Evolutionary conservation across 768 basidiomycete species (phyloP).

Genomic region (Tubosaeta sp.): DNA sequence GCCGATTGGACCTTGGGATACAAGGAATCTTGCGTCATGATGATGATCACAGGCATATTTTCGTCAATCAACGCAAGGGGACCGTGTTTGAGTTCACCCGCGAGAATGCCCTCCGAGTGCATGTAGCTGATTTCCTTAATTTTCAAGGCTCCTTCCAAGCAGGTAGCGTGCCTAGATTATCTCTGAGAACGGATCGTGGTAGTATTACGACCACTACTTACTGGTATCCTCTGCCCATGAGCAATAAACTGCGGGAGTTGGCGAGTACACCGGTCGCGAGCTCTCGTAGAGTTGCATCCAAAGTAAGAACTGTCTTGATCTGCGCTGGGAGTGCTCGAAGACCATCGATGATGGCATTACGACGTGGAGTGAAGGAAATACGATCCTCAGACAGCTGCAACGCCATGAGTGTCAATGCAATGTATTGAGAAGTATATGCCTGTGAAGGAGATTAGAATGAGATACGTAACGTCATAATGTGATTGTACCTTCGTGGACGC

Average conservation of each 20-base stretch:
- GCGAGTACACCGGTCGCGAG: constrained; percentile 75
- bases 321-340: constrained; percentile 86
- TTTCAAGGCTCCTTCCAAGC: constrained; percentile 96
- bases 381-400: constrained; percentile 96
- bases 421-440: constrained; percentile 99
- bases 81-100: constrained; percentile 98
- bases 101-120: constrained; percentile 71
- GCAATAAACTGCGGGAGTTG: constrained; percentile 80
- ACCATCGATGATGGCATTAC: constrained; percentile 90
- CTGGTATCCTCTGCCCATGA: constrained; percentile 99
- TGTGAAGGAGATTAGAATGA: constrained; percentile 24
- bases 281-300: constrained; percentile 72
- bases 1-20: constrained; percentile 99
- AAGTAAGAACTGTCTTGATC: constrained; percentile 82
- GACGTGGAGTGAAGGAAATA: constrained; percentile 85
- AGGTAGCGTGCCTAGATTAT: constrained; percentile 74
- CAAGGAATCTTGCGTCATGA: constrained; percentile 98
- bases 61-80: constrained; percentile 97
- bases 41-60: constrained; percentile 97
- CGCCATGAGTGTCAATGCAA: constrained; percentile 98
- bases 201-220: constrained; percentile 33
- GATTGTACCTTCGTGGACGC: constrained; percentile 85
- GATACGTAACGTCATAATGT: neutral
- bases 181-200: neutral
- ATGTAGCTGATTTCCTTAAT: constrained; percentile 98